Evolutionary conservation across 1,284 basidiomycete species (phyloP).

Genomic region (Papiliotrema fonsecae): DNA sequence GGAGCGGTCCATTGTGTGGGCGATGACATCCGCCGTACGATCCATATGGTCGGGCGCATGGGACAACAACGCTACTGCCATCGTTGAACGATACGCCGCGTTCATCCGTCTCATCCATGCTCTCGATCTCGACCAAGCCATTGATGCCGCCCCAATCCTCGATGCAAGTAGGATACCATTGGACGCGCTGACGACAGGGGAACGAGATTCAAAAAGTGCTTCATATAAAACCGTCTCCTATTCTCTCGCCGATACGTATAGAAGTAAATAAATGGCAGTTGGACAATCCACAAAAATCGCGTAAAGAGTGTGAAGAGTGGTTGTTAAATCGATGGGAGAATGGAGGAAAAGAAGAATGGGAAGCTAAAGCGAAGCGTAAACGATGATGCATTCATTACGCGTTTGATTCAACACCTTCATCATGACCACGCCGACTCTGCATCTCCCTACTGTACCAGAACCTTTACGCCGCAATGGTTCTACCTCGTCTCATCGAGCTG

Average conservation of each 20-base stretch:
- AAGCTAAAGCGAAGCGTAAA: neutral
- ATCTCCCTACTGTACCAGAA: too few relatives aligned
- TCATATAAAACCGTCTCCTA: conserved; percentile 59
- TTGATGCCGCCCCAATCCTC: conserved; percentile 67
- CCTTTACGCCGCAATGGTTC: neutral
- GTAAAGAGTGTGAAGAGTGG: conserved; percentile 66
- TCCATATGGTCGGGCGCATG: conserved; percentile 53
- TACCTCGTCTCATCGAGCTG: neutral
- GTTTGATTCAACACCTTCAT: too few relatives aligned
- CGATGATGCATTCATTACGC: too few relatives aligned
- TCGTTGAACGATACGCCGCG: conserved; percentile 61
- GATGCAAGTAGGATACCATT: conserved; percentile 58
- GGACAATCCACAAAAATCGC: conserved; percentile 61
- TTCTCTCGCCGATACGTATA: conserved; percentile 62
- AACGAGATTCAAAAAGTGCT: conserved; percentile 60
- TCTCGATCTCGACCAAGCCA: conserved; percentile 57
- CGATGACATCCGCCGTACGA: conserved; percentile 66
- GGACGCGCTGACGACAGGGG: conserved; percentile 55
- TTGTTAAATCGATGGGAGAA: conserved; percentile 49
- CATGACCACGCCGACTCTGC: too few relatives aligned
- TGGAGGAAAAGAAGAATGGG: conserved; percentile 8
- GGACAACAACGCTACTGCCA: conserved; percentile 52
- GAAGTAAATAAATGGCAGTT: conserved; percentile 77
- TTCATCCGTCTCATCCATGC: conserved; percentile 61
- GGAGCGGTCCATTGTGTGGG: conserved; percentile 67